phyloP scores from a whole-genome alignment of 176 grass and related monocot genomes.

The Cenchrus purpureus region DNA sequence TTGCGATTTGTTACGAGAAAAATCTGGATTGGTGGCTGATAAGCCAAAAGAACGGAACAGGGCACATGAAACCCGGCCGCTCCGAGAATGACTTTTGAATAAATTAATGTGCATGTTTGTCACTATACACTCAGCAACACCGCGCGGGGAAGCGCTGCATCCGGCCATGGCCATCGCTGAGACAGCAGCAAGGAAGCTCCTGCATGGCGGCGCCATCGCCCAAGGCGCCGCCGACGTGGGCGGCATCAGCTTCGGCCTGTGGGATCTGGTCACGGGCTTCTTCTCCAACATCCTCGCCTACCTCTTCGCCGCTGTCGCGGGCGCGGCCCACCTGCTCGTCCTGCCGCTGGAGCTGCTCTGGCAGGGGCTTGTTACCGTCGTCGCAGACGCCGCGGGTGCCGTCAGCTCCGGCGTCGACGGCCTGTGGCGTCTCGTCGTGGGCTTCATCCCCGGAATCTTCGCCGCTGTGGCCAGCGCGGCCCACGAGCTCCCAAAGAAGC shows the following conservation, averaged over 20 bases:
- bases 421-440: neutral
- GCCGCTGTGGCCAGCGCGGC: neutral
- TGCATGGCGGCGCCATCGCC: conserved; percentile 20
- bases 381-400: neutral
- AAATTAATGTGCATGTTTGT: neutral
- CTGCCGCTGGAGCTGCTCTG: conserved; percentile 3
- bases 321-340: neutral
- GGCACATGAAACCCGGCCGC: neutral
- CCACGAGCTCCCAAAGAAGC: neutral
- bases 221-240: neutral
- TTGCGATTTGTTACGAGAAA: no score
- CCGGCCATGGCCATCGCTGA: conserved; percentile 22
- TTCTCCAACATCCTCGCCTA: conserved; percentile 11
- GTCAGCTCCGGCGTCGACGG: neutral
- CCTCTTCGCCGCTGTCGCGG: neutral
- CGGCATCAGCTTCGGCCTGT: conserved; percentile 27
- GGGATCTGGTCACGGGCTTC: conserved; percentile 33
- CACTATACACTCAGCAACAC: no score
- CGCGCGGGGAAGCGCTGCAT: neutral
- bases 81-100: neutral
- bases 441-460: neutral
- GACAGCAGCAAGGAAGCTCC: conserved; percentile 39
- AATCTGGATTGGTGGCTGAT: no score
- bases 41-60: no score
- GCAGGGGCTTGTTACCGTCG: neutral